Percentiles rank a stretch among this genome's conserved stretches.
Conservation (phyloP, 371 early-diverging fungal genomes). For the Furculomyces boomerangus region DNA sequence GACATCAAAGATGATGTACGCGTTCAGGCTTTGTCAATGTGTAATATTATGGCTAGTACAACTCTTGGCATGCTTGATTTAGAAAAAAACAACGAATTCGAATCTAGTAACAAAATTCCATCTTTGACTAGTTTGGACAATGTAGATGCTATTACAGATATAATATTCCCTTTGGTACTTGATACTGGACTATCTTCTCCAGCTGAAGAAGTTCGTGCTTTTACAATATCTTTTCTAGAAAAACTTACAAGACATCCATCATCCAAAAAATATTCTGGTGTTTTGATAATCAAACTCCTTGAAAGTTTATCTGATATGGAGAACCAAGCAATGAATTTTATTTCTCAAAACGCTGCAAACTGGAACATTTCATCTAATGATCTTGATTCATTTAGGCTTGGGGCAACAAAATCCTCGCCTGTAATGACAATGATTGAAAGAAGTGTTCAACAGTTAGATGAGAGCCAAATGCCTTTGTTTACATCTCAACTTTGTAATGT, state of each 20-base stretch:
- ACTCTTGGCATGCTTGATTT: conserved; percentile 62
- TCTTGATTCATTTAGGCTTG: conserved; percentile 54
- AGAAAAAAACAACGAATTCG: background rate
- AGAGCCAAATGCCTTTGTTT: conserved; percentile 35
- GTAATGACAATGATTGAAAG: conserved; percentile 64
- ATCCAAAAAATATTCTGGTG: conserved; percentile 48
- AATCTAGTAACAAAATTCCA: conserved; percentile 5
- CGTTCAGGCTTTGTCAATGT: conserved; percentile 57
- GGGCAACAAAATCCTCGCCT: conserved; percentile 28
- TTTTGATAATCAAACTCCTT: conserved; percentile 49
- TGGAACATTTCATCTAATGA: conserved; percentile 78
- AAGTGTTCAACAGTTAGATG: conserved; percentile 49
- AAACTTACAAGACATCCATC: conserved; percentile 60
- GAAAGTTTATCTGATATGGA: conserved; percentile 65
- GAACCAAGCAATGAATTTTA: conserved; percentile 57
- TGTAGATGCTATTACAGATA: conserved; percentile 25
- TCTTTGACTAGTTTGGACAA: conserved; percentile 53
- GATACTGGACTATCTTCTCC: conserved; percentile 61
- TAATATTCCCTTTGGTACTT: conserved; percentile 72
- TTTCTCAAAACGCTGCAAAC: conserved; percentile 76
- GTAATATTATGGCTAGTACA: conserved; percentile 52
- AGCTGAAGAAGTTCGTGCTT: conserved; percentile 75
- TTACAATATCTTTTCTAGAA: conserved; percentile 60
- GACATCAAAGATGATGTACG: conserved; percentile 89
- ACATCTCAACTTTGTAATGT: conserved; percentile 43